A percentile compares a stretch with the other conserved stretches of the same genome.
phyloP scores from a whole-genome alignment of 345 rosid species.

The Eucalyptus erythrocorys region DNA sequence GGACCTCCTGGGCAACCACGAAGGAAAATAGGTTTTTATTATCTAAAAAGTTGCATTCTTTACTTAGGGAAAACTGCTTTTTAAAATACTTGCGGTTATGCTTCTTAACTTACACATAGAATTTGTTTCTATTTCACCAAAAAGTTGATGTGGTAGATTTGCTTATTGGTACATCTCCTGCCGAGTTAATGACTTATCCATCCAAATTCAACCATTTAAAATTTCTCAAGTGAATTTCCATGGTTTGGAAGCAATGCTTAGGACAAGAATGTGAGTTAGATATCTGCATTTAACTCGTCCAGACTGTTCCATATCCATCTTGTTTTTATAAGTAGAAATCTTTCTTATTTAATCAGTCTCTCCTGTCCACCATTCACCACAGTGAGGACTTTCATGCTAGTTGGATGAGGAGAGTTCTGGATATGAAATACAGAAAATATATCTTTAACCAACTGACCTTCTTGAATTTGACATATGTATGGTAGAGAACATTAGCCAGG shows the following conservation, averaged over 20 bases:
- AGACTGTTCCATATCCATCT: neutral
- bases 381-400: neutral
- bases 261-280: neutral
- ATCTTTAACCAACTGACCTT: neutral
- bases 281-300: neutral
- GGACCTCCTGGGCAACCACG: constrained; percentile 72
- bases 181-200: neutral
- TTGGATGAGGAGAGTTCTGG: neutral
- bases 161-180: neutral
- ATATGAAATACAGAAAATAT: neutral
- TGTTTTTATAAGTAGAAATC: neutral
- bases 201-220: neutral
- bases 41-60: neutral
- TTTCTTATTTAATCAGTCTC: neutral
- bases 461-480: neutral
- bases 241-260: neutral
- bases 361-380: neutral
- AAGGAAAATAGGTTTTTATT: constrained; percentile 57
- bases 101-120: neutral
- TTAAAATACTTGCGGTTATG: neutral
- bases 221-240: neutral
- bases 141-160: neutral
- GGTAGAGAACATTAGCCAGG: neutral
- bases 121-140: neutral
- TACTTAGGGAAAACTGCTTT: neutral